phyloP scores from a whole-genome alignment of 2,329 filamentous ascomycete genomes.

The Coleophoma eucalyptorum region DNA sequence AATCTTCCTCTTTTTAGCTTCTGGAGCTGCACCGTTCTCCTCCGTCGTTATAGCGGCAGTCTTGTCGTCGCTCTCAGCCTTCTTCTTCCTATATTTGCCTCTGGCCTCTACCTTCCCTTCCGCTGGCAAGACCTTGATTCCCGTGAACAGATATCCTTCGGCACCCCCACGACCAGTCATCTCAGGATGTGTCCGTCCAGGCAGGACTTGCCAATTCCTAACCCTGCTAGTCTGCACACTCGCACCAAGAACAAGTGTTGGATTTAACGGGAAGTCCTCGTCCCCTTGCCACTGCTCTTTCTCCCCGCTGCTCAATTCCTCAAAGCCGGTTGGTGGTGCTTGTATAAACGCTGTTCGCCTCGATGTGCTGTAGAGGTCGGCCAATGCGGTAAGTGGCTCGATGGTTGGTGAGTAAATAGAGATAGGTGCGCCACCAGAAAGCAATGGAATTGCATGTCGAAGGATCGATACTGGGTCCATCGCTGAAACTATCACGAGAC shows the following conservation, averaged over 20 bases:
- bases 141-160: constrained; percentile 89
- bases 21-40: constrained; percentile 3
- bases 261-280: constrained; percentile 82
- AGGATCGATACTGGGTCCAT: constrained; percentile 81
- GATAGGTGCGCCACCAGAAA: constrained; percentile 78
- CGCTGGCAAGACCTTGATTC: constrained; percentile 73
- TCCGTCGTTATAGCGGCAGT: constrained; percentile 1
- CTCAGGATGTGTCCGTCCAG: constrained; percentile 84
- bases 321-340: constrained; percentile 40
- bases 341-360: constrained; percentile 72
- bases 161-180: constrained; percentile 88
- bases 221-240: constrained; percentile 77
- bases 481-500: constrained; percentile 74
- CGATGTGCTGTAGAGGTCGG: constrained; percentile 80
- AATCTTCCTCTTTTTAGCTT: constrained; percentile 1
- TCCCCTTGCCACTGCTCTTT: constrained; percentile 55
- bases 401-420: constrained; percentile 80
- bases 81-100: constrained; percentile 55
- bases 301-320: constrained; percentile 41
- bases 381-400: constrained; percentile 73
- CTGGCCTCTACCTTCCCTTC: constrained; percentile 78
- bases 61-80: neutral
- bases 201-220: constrained; percentile 84
- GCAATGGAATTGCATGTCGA: constrained; percentile 70
- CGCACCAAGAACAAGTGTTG: constrained; percentile 75